These are phyloP conservation scores for Carex kokanica DNA, from an alignment of 176 grass and related monocot species.

Conservation along the genomic window DNA sequence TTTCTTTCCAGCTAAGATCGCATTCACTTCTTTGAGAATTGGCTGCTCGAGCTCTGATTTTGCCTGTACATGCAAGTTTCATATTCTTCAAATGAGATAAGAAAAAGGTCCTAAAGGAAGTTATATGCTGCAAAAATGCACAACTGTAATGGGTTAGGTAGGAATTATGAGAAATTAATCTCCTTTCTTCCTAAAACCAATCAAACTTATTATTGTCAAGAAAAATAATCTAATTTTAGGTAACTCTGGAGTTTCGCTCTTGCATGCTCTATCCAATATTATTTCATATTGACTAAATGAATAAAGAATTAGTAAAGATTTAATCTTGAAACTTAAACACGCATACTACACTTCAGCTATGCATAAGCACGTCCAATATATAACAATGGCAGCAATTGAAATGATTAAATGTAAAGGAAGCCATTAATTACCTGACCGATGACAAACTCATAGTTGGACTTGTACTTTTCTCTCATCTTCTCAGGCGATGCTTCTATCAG, in stretches of 20 bases:
- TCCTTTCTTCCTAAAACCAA: neutral
- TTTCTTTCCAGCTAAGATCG: constrained; percentile 52
- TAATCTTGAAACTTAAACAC: constrained; percentile 4
- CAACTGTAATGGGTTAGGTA: neutral
- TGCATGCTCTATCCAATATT: neutral
- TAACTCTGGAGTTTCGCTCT: neutral
- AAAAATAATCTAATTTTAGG: neutral
- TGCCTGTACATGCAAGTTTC: constrained; percentile 37
- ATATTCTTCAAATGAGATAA: neutral
- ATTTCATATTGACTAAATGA: neutral
- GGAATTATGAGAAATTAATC: neutral
- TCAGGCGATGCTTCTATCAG: constrained; percentile 41
- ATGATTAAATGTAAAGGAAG: neutral
- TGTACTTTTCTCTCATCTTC: constrained; percentile 64
- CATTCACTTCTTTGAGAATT: constrained; percentile 52
- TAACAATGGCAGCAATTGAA: neutral
- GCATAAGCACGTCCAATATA: neutral
- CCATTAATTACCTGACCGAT: constrained; percentile 54
- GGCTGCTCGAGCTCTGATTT: constrained; percentile 62
- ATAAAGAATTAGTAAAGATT: neutral
- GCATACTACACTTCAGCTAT: neutral
- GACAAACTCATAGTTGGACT: constrained; percentile 83
- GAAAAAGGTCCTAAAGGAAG: neutral
- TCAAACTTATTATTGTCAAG: neutral
- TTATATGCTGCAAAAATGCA: neutral